Percentiles rank a stretch among this genome's conserved stretches.
Conservation (phyloP, 768 basidiomycete species). For the Lactarius hengduanensis region DNA sequence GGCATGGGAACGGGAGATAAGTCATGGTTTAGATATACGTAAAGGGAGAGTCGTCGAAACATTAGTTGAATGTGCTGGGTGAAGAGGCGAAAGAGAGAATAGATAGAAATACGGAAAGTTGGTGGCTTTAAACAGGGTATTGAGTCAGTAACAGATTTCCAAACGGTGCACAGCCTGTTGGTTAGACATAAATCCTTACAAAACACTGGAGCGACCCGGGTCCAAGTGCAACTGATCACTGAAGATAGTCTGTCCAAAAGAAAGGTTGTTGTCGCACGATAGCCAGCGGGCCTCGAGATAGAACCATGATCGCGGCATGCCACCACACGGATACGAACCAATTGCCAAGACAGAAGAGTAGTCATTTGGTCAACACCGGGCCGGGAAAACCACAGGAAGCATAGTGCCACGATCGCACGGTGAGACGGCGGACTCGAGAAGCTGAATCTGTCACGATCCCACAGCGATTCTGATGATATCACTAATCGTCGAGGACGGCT, state of each 20-base stretch:
- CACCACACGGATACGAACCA: neutral
- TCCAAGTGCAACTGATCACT: neutral
- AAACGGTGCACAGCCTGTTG: neutral
- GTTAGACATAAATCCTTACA: neutral
- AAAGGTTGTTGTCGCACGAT: neutral
- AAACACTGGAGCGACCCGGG: neutral
- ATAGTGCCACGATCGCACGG: neutral
- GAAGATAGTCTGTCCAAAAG: neutral
- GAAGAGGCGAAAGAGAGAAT: neutral
- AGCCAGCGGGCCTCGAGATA: neutral
- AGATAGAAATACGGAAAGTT: neutral
- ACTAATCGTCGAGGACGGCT: neutral
- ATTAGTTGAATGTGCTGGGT: neutral
- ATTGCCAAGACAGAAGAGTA: neutral
- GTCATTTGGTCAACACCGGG: neutral
- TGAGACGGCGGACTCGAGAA: neutral
- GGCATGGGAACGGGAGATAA: neutral
- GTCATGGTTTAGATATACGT: neutral
- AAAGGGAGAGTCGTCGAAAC: neutral
- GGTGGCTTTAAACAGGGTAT: neutral
- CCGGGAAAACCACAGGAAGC: neutral
- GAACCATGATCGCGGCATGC: neutral
- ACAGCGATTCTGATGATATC: neutral
- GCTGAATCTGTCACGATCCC: neutral
- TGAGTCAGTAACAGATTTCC: neutral